Percentiles rank a stretch among this genome's conserved stretches.
These are phyloP conservation scores for Cajanus cajan DNA, from an alignment of 306 rosid genomes.

Conservation along the genomic window DNA sequence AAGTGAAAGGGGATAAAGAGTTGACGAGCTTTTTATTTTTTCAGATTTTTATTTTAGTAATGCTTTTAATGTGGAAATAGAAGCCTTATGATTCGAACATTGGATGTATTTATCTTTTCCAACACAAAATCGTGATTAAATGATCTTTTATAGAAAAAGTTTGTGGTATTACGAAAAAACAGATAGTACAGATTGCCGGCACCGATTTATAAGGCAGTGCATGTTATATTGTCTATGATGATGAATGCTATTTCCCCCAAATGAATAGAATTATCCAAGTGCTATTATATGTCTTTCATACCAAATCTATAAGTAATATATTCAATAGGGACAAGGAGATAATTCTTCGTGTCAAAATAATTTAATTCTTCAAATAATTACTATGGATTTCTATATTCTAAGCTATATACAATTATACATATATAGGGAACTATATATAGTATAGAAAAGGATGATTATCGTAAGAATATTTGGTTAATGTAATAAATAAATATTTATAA, in stretches of 20 bases:
- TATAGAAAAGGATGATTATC: no score
- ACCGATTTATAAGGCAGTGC: neutral
- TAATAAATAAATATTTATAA: no score
- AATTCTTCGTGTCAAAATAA: no score
- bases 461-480: no score
- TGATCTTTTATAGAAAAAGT: neutral
- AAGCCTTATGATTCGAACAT: neutral
- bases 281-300: no score
- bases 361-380: no score
- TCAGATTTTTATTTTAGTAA: neutral
- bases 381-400: no score
- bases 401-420: no score
- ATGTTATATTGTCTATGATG: neutral
- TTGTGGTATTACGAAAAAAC: neutral
- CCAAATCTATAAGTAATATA: no score
- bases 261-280: neutral
- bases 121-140: neutral
- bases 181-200: neutral
- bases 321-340: no score
- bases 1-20: neutral
- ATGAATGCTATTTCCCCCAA: neutral
- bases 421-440: no score
- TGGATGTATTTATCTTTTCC: neutral
- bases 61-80: neutral
- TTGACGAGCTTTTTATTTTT: neutral